phyloP scores from a whole-genome alignment of 495 filamentous ascomycete species.

The Penicillium alfredii region DNA sequence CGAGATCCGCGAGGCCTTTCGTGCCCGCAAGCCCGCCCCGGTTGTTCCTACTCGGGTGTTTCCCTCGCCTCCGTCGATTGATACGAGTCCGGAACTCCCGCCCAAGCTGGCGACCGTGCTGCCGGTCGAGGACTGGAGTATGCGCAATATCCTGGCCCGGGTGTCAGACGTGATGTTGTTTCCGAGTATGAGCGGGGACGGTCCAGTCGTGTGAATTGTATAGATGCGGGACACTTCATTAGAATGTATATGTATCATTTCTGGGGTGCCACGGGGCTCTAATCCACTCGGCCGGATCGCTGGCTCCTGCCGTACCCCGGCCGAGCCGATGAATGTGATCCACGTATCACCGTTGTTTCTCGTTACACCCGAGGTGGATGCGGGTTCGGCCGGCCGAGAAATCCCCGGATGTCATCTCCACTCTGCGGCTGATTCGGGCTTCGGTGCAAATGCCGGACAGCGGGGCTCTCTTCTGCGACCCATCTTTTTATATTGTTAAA shows the following conservation, averaged over 20 bases:
- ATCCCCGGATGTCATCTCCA: conserved; percentile 4
- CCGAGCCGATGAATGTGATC: not conserved
- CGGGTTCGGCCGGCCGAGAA: conserved; percentile 20
- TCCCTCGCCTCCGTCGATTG: conserved; percentile 27
- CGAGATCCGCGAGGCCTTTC: conserved; percentile 35
- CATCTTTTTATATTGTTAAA: too few relatives aligned
- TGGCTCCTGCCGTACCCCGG: not conserved
- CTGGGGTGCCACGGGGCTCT: not conserved
- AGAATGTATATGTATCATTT: conserved; percentile 1
- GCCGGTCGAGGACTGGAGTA: conserved; percentile 17
- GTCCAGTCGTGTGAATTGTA: conserved; percentile 5
- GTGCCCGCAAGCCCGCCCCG: conserved; percentile 12
- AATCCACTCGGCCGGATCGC: not conserved
- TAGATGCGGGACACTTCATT: not conserved
- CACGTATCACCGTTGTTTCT: not conserved
- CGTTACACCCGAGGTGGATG: not conserved
- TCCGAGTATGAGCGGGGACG: conserved; percentile 27
- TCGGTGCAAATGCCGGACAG: too few relatives aligned
- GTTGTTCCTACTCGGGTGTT: conserved; percentile 13
- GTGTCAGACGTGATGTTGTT: conserved; percentile 43
- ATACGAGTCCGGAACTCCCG: conserved; percentile 8
- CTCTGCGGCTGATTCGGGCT: too few relatives aligned
- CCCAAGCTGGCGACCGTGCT: conserved; percentile 8
- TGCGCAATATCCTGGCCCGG: conserved; percentile 26
- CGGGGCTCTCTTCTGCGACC: too few relatives aligned